Base-by-base conservation (phyloP, 345 rosid species). In the Dimocarpus longan region DNA sequence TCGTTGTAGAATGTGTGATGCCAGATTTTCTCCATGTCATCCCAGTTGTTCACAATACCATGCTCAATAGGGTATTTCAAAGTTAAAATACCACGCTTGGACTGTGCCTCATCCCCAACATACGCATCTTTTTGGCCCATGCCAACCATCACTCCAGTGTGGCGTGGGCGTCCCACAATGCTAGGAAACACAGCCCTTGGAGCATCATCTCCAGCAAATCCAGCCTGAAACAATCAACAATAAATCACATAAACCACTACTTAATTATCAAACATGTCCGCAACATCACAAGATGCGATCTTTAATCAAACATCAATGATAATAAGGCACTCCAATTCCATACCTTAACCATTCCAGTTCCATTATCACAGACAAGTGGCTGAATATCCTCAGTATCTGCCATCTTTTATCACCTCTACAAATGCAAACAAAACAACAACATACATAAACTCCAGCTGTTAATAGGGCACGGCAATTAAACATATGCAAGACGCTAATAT, bases 141-240 rank as follows among this genome's bases (percentile, higher is more conserved):
- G 28, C 92, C 92, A 3, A 89, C 92, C 92, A 89, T 89, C 76
- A 89, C 92, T 43, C 91, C 92, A 2, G 92, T 89, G 85, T 89
- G 89, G 46, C 91, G 91, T 54, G 92, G 92, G 76, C 90, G 92
- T 0, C 92, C 90, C 74, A 89, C 88, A 69, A 89, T 88, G 83
- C 94, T 91, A 56, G 94, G 92, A 78, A 91, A 89, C 76, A 91
- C 92, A 19, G 92, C 92, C 85, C 92, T 88, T 50, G 92, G 92
- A 64, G 94, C 94, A 85, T 91, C 94, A 76, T 91, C 92, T 22
- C 94, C 92, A 28, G 90, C 92, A 80, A 91, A 91, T 70, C 91
- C 92, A 72, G 92, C 94, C 94, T 89, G 82, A 4, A 46, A 21
- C 46, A 26, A 66, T 15, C 50, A 10, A 13, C 26, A 65, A 70